phyloP scores from a whole-genome alignment of 306 rosid species.

The Vicia faba region DNA sequence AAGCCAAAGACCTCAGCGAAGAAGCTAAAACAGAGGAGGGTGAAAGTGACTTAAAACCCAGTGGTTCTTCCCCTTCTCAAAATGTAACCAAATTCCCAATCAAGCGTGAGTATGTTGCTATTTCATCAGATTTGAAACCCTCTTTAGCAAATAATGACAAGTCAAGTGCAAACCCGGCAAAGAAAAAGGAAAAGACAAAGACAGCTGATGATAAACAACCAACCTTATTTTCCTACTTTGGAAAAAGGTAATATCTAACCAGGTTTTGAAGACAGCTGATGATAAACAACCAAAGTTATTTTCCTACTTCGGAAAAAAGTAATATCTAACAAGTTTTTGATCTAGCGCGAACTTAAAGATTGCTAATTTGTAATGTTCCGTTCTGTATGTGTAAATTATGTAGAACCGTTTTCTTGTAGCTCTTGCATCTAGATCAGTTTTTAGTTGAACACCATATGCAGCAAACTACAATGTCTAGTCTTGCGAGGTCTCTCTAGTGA shows the following conservation, averaged over 20 bases:
- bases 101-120: conserved; percentile 60
- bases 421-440: conserved; percentile 1
- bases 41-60: conserved; percentile 39
- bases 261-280: conserved; percentile 37
- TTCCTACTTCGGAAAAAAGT: conserved; percentile 69
- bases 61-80: conserved; percentile 26
- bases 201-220: conserved; percentile 59
- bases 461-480: background rate
- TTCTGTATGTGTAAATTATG: conserved; percentile 33
- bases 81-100: conserved; percentile 39
- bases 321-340: background rate
- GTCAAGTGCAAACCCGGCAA: conserved; percentile 47
- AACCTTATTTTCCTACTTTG: conserved; percentile 65
- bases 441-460: conserved; percentile 9
- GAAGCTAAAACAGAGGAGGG: conserved; percentile 46
- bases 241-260: conserved; percentile 47
- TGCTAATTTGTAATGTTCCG: conserved; percentile 4
- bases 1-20: conserved; percentile 34
- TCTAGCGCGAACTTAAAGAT: conserved; percentile 7
- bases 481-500: conserved; percentile 2
- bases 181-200: conserved; percentile 61
- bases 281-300: conserved; percentile 71
- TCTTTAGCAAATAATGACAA: conserved; percentile 32
- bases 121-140: conserved; percentile 51
- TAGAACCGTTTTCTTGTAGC: conserved; percentile 31